phyloP scores from a whole-genome alignment of 768 basidiomycete genomes.

The Termitomyces sp. region DNA sequence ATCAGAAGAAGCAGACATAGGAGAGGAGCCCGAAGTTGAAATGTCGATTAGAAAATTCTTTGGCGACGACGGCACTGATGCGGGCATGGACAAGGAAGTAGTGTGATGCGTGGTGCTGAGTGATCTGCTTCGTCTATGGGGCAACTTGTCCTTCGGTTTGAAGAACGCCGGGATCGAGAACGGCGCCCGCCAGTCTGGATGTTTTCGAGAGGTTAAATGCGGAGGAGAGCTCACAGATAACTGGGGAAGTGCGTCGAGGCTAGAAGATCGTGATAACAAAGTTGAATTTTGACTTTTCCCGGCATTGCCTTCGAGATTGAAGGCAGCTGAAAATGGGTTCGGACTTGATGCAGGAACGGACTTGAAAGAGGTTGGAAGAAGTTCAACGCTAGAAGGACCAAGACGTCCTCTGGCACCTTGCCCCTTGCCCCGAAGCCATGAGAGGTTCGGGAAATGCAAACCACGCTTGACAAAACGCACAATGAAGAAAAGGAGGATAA shows the following conservation, averaged over 20 bases:
- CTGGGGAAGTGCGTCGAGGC: conserved; percentile 14
- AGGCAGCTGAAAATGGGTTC: conserved; percentile 12
- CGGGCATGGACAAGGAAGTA: not conserved
- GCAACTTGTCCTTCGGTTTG: conserved; percentile 6
- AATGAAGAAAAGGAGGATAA: conserved; percentile 12
- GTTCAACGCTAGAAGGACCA: conserved; percentile 14
- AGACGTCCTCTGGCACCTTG: conserved; percentile 13
- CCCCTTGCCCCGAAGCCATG: conserved; percentile 17
- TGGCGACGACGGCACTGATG: conserved; percentile 11
- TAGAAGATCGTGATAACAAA: conserved; percentile 16
- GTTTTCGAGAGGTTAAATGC: conserved; percentile 5
- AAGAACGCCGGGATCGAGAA: conserved; percentile 10
- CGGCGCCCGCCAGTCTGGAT: conserved; percentile 8
- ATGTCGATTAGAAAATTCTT: conserved; percentile 16
- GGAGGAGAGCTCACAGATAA: conserved; percentile 2
- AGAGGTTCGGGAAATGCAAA: conserved; percentile 10
- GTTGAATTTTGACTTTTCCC: conserved; percentile 8
- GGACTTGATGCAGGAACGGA: conserved; percentile 8
- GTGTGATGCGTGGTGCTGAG: conserved; percentile 9
- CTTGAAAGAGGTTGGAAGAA: conserved; percentile 17
- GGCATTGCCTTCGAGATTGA: conserved; percentile 14
- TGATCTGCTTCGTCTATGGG: conserved; percentile 17
- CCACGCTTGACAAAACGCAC: conserved; percentile 11
- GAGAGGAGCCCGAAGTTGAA: conserved; percentile 13
- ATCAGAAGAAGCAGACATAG: conserved; percentile 15